Conservation (phyloP, 257 asterid genomes). For the Solanum paucissectum region DNA sequence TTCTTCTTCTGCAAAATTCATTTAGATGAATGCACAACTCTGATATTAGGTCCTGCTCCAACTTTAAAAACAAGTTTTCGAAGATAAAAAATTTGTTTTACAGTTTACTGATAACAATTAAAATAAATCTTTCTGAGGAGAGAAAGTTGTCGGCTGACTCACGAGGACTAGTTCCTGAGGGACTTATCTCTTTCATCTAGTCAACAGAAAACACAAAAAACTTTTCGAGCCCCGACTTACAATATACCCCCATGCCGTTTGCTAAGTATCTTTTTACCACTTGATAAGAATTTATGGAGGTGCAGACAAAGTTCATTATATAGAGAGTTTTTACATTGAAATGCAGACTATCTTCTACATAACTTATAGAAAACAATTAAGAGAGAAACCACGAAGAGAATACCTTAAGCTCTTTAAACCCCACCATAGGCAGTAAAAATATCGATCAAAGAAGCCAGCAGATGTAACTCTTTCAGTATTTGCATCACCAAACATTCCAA, state of each 20-base stretch:
- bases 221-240: neutral
- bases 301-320: neutral
- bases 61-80: neutral
- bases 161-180: neutral
- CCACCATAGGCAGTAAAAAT: conserved; percentile 83
- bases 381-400: neutral
- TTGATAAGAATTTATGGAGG: neutral
- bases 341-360: neutral
- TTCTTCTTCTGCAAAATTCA: neutral
- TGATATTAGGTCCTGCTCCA: neutral
- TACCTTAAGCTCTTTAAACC: conserved; percentile 71
- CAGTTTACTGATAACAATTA: neutral
- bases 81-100: neutral
- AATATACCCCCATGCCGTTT: neutral
- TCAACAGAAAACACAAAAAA: neutral
- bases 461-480: conserved; percentile 47
- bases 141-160: neutral
- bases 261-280: neutral
- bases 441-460: conserved; percentile 34
- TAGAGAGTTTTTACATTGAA: neutral
- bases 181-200: neutral
- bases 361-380: neutral
- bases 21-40: neutral
- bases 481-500: conserved; percentile 63
- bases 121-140: neutral